These are phyloP conservation scores for Diaporthe amygdali DNA, from an alignment of 2,329 filamentous ascomycete genomes.

Conservation along the genomic window DNA sequence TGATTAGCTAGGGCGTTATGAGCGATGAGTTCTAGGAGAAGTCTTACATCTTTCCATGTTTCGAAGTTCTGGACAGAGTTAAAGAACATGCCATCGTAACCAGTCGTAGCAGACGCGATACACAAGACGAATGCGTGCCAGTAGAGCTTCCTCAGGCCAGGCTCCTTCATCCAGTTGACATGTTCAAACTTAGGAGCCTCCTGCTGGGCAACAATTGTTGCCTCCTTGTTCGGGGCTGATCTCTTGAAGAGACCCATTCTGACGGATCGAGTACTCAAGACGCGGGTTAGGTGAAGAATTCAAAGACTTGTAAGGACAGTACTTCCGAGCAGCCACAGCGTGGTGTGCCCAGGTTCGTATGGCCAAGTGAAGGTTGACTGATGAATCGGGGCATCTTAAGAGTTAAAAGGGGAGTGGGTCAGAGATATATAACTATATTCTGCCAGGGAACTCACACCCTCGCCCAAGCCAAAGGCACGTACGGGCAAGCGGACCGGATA, in stretches of 20 bases:
- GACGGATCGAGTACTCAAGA: neutral
- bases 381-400: neutral
- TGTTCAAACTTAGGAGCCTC: constrained; percentile 56
- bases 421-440: constrained; percentile 18
- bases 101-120: constrained; percentile 60
- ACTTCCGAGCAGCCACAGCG: neutral
- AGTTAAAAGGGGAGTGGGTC: neutral
- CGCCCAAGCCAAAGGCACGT: neutral
- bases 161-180: constrained; percentile 59
- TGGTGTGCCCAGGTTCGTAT: constrained; percentile 1
- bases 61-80: constrained; percentile 49
- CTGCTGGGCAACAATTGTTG: constrained; percentile 41
- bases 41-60: constrained; percentile 43
- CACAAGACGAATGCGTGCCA: constrained; percentile 56
- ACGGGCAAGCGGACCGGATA: constrained; percentile 20
- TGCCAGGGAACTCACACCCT: neutral
- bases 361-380: neutral
- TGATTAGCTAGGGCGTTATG: neutral
- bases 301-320: neutral
- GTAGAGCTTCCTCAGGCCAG: constrained; percentile 62
- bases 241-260: constrained; percentile 35
- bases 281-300: neutral
- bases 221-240: constrained; percentile 31
- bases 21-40: neutral
- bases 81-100: constrained; percentile 58